Base-by-base conservation (phyloP, 2,329 filamentous ascomycete species). In the Thielaviopsis cerberus region DNA sequence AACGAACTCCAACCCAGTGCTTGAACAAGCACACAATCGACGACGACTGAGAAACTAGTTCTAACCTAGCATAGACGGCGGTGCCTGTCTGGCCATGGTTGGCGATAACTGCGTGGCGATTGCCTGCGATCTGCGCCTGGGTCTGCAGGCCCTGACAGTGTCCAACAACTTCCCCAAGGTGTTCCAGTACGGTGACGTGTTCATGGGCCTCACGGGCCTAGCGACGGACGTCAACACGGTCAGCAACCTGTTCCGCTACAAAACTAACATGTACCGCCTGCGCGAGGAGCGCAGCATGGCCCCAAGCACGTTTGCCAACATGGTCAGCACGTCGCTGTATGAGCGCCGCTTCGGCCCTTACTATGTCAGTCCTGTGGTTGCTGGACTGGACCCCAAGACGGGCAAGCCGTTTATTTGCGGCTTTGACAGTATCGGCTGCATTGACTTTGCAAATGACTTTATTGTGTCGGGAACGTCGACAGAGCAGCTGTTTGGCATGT, bases 81-180 rank as follows among this genome's bases (percentile, higher is more conserved):
- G 91, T 71, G 91, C 91, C 76, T 91, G 86, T 74, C 89, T 97
- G 65, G 91, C 91, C 73, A 97, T 97, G 92, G 90, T 95, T 64
- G 92, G 92, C 77, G 97, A 98, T 76, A 90, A 97, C 82, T 98
- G 92, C 73, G 92, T 98, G 62, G 92, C 92, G 73, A 97, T 98
- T 70, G 92, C 92, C 71, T 98, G 92, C 78, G 92, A 98, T 74
- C 88, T 98, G 64, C 91, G 92, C 63, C 88, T 98, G 64, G 92
- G 92, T 67, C 84, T 97, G 69, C 92, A 98, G 76, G 81, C 92
- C 69, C 80, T 98, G 69, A 98, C 92, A 63, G 87, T 98, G 61
- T 96, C 89, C 71, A 98, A 98, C 83, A 92, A 97, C 84, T 97
- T 97, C 79, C 92, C 92, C 76, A 98, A 98, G 79, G 88, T 98